phyloP scores from a whole-genome alignment of 805 yeast genomes.

The Cyberlindnera misumaiensis region DNA sequence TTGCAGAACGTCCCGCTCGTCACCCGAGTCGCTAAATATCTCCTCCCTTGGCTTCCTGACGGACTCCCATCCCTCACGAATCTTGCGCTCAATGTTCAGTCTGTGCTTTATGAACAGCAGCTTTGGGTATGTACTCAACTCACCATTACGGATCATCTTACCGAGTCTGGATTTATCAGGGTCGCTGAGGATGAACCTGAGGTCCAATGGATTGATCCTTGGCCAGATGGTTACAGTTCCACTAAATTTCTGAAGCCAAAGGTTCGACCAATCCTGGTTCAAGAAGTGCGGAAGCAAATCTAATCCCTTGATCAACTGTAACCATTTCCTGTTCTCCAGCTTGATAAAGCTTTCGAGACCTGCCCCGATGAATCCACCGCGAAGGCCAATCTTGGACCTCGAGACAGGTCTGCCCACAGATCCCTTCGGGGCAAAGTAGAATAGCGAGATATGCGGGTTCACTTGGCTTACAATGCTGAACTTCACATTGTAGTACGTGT shows the following conservation, averaged over 20 bases:
- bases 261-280: slow-evolving; percentile 76
- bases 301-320: slow-evolving; percentile 55
- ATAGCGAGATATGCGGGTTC: slow-evolving; percentile 72
- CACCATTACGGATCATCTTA: slow-evolving; percentile 54
- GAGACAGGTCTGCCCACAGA: slow-evolving; percentile 76
- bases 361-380: slow-evolving; percentile 75
- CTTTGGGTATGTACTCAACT: slow-evolving; percentile 59
- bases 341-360: slow-evolving; percentile 66
- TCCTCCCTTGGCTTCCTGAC: slow-evolving; percentile 7
- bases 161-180: slow-evolving; percentile 55
- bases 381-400: slow-evolving; percentile 47
- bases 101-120: slow-evolving; percentile 59
- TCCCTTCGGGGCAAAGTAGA: slow-evolving; percentile 74
- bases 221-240: slow-evolving; percentile 80
- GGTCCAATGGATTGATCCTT: slow-evolving; percentile 49
- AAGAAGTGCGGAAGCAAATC: slow-evolving; percentile 61
- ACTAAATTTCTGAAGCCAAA: slow-evolving; percentile 66
- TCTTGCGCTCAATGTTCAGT: slow-evolving; percentile 55
- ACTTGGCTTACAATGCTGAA: slow-evolving; percentile 77
- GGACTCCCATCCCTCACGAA: slow-evolving; percentile 42
- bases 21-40: slow-evolving; percentile 9
- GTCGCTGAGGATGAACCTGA: slow-evolving; percentile 58
- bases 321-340: slow-evolving; percentile 72
- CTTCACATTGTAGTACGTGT: slow-evolving; percentile 69
- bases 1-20: slow-evolving; percentile 7